These are phyloP conservation scores for Takashimella tepidaria DNA, from an alignment of 1,284 basidiomycete species.

Conservation along the genomic window DNA sequence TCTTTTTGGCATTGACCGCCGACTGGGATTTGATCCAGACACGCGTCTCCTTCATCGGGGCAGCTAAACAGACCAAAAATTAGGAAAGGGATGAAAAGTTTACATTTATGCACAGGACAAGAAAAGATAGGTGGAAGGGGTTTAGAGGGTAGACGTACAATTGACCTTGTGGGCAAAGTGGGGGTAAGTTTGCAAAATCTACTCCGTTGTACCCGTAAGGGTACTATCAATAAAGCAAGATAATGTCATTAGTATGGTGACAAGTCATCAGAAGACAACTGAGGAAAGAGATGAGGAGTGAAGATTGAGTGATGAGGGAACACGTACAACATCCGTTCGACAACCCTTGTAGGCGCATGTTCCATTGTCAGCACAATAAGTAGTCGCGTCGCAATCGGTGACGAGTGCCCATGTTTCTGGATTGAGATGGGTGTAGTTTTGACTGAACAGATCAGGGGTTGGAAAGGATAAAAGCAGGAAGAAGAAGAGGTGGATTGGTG, in stretches of 20 bases:
- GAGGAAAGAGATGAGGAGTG: not conserved
- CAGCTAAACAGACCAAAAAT: slow-evolving; percentile 55
- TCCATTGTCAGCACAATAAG: slow-evolving; percentile 58
- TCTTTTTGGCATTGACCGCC: slow-evolving; percentile 74
- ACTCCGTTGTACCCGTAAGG: slow-evolving; percentile 46
- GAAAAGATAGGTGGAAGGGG: not conserved
- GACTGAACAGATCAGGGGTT: slow-evolving; percentile 14
- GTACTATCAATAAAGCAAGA: slow-evolving; percentile 34
- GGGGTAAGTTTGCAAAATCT: slow-evolving; percentile 53
- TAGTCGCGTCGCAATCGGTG: slow-evolving; percentile 66
- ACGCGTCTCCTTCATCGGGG: slow-evolving; percentile 73
- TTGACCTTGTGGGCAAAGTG: slow-evolving; percentile 56
- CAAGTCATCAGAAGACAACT: not conserved
- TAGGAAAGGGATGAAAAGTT: not conserved
- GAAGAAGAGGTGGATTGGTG: not conserved
- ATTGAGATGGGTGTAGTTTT: slow-evolving; percentile 59
- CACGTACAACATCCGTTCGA: slow-evolving; percentile 61
- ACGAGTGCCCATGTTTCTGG: slow-evolving; percentile 68
- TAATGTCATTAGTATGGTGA: no score
- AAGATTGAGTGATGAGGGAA: not conserved
- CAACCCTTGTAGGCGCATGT: slow-evolving; percentile 65
- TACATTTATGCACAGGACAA: no score
- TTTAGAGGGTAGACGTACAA: slow-evolving; percentile 29
- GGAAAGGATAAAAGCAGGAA: not conserved
- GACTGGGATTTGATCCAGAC: slow-evolving; percentile 59